Conservation (phyloP, 2,329 filamentous ascomycete genomes). For the Aschersonia sp. region DNA sequence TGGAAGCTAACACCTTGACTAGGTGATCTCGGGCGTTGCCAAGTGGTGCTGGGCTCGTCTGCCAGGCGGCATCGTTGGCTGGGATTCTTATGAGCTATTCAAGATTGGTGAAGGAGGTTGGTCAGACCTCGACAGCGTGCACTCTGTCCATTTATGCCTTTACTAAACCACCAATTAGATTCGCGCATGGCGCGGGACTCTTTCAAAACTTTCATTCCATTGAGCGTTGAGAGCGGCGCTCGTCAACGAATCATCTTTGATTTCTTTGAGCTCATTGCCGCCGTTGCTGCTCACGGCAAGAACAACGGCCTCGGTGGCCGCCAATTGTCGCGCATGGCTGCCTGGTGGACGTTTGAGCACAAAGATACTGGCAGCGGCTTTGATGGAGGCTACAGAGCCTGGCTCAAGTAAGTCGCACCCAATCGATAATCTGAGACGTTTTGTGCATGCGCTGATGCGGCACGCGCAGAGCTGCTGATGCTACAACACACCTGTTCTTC, state of each 20-base stretch:
- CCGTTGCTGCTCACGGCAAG: constrained; percentile 86
- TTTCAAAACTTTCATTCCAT: constrained; percentile 90
- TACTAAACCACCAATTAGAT: constrained; percentile 39
- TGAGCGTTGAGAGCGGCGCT: constrained; percentile 78
- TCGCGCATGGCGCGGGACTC: constrained; percentile 83
- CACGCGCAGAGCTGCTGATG: constrained; percentile 64
- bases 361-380: constrained; percentile 79
- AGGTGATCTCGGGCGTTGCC: constrained; percentile 85
- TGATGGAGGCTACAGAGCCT: constrained; percentile 82
- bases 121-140: not conserved
- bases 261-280: constrained; percentile 87
- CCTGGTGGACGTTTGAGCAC: constrained; percentile 98
- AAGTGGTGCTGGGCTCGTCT: constrained; percentile 99
- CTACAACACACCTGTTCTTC: constrained; percentile 94
- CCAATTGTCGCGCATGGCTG: constrained; percentile 87
- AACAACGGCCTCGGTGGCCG: constrained; percentile 83
- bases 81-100: constrained; percentile 95
- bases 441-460: constrained; percentile 1
- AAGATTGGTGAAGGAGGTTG: constrained; percentile 83
- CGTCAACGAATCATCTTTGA: constrained; percentile 84
- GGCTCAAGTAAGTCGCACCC: constrained; percentile 28
- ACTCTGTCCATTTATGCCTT: not conserved
- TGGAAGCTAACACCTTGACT: not conserved
- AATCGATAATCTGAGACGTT: not conserved
- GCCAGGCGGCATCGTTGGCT: constrained; percentile 80